These are phyloP conservation scores for Epichloe glyceriae DNA, from an alignment of 2,329 filamentous ascomycete species.

Conservation along the genomic window DNA sequence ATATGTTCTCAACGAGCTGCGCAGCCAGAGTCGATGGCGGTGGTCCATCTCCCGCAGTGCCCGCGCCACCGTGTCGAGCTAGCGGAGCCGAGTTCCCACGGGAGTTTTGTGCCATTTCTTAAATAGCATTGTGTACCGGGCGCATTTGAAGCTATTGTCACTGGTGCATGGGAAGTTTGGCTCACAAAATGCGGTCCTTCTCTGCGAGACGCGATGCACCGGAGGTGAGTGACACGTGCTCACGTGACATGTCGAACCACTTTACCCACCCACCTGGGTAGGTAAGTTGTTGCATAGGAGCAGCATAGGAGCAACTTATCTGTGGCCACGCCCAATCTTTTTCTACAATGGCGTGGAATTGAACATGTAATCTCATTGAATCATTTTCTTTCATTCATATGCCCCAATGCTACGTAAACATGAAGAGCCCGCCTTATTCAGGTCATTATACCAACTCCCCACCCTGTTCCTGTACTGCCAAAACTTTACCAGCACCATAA, in stretches of 20 bases:
- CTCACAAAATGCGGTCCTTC: background rate
- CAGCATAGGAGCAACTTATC: no score
- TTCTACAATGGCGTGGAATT: no score
- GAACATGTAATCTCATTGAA: conserved; percentile 3
- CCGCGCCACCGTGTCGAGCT: conserved; percentile 8
- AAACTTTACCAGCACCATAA: background rate
- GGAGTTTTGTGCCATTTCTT: conserved; percentile 17
- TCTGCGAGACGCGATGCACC: background rate
- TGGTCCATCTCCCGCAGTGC: conserved; percentile 16
- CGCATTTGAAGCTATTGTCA: background rate
- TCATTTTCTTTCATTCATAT: conserved; percentile 8
- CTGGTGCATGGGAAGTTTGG: background rate
- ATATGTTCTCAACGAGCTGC: conserved; percentile 72
- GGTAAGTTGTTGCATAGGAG: no score
- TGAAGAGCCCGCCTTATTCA: conserved; percentile 5
- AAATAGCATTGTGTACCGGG: conserved; percentile 12
- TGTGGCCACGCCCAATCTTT: no score
- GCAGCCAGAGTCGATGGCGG: conserved; percentile 77
- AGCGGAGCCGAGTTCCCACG: conserved; percentile 10
- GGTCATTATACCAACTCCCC: conserved; percentile 1
- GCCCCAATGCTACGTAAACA: conserved; percentile 5
- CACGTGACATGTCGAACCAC: conserved; percentile 4
- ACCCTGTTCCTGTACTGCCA: background rate
- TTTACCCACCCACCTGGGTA: background rate
- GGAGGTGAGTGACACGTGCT: background rate